phyloP scores from a whole-genome alignment of 192 early-diverging fungal species.

The Cetraspora pellucida region DNA sequence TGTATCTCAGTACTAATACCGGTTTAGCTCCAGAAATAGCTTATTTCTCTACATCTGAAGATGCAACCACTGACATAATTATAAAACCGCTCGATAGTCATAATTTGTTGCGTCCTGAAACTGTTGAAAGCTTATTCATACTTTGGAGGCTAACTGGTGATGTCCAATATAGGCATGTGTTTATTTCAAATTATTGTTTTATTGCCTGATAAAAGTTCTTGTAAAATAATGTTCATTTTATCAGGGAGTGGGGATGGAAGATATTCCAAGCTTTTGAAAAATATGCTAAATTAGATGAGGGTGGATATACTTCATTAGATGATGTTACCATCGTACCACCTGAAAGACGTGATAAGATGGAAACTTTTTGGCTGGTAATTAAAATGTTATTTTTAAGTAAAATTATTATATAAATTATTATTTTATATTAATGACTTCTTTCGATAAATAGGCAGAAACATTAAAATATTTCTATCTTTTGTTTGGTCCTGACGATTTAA shows the following conservation, averaged over 20 bases:
- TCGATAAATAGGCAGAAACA: slow-evolving; percentile 82
- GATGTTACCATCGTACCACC: slow-evolving; percentile 61
- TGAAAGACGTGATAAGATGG: slow-evolving; percentile 68
- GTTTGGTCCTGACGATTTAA: slow-evolving; percentile 62
- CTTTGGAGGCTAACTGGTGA: slow-evolving; percentile 87
- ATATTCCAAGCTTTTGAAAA: slow-evolving; percentile 87
- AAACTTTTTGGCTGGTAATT: slow-evolving; percentile 72
- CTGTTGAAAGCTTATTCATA: slow-evolving; percentile 86
- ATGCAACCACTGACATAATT: slow-evolving; percentile 56
- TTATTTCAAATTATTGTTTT: not conserved
- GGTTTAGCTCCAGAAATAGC: slow-evolving; percentile 88
- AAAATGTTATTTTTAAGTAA: not conserved
- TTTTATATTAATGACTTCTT: not conserved
- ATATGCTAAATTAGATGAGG: slow-evolving; percentile 67
- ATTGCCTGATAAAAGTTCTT: not conserved
- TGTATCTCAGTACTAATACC: slow-evolving; percentile 78
- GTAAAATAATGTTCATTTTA: not conserved
- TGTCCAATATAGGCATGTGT: slow-evolving; percentile 71
- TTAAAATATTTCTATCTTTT: slow-evolving; percentile 94
- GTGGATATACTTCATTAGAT: slow-evolving; percentile 59
- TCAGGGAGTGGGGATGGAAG: slow-evolving; percentile 79
- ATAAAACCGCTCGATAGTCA: slow-evolving; percentile 69
- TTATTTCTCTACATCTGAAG: slow-evolving; percentile 61
- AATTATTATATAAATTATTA: not conserved
- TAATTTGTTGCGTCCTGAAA: slow-evolving; percentile 87